These are phyloP conservation scores for Waitea zeae DNA, from an alignment of 1,284 basidiomycete species.

Conservation along the genomic window DNA sequence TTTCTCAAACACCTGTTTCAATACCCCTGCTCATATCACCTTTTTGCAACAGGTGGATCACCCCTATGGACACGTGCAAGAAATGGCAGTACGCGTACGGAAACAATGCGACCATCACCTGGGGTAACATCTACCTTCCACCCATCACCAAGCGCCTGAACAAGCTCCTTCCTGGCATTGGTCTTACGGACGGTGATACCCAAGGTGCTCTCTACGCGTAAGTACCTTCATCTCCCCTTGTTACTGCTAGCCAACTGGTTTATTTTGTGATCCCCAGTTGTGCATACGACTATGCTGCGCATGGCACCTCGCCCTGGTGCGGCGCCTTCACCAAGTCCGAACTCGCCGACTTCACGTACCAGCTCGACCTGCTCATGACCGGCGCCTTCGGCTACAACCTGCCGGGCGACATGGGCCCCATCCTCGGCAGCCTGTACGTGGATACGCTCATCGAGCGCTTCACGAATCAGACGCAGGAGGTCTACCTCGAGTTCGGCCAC, in stretches of 20 bases:
- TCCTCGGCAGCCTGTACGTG: constrained; percentile 24
- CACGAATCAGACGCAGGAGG: constrained; percentile 17
- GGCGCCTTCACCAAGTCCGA: constrained; percentile 19
- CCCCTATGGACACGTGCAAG: constrained; percentile 23
- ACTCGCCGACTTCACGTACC: constrained; percentile 24
- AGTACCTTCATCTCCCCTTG: no score
- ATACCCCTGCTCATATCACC: no score
- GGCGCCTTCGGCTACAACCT: constrained; percentile 25
- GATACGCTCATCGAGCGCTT: constrained; percentile 26
- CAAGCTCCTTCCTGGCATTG: constrained; percentile 15
- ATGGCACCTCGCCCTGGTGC: constrained; percentile 23
- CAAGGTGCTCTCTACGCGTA: constrained; percentile 27
- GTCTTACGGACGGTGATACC: constrained; percentile 15
- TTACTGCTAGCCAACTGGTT: no score
- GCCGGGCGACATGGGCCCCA: constrained; percentile 18
- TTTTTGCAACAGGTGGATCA: no score
- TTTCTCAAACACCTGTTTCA: no score
- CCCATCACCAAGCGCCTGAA: constrained; percentile 21
- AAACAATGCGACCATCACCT: constrained; percentile 16
- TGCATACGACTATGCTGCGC: constrained; percentile 24
- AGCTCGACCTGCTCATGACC: constrained; percentile 28
- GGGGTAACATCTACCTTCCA: constrained; percentile 21
- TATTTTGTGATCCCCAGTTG: no score
- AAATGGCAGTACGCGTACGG: constrained; percentile 22
- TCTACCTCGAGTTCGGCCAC: constrained; percentile 30